Conservation (phyloP, 805 yeast genomes). For the Lachancea meyersii region DNA sequence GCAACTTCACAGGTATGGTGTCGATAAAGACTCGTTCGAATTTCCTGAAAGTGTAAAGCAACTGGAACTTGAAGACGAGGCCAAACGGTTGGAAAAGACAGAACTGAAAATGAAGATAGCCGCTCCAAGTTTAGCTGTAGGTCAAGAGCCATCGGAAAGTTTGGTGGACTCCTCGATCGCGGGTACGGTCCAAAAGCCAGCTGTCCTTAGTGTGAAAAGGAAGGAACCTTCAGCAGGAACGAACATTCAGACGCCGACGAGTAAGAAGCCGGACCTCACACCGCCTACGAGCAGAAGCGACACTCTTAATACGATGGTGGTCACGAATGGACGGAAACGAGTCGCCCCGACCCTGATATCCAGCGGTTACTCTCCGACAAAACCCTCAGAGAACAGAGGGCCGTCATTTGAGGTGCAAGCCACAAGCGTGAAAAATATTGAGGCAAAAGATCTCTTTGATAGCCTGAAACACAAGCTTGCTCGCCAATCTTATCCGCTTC, state of each 20-base stretch:
- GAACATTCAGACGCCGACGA: conserved; percentile 4
- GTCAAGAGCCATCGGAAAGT: conserved; percentile 6
- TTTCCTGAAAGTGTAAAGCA: conserved; percentile 87
- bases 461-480: conserved; percentile 32
- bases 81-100: conserved; percentile 34
- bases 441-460: conserved; percentile 1
- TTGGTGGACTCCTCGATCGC: conserved; percentile 10
- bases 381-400: not conserved
- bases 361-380: conserved; percentile 28
- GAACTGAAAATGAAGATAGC: conserved; percentile 6
- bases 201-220: conserved; percentile 4
- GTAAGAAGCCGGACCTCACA: conserved; percentile 25
- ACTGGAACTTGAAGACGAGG: conserved; percentile 61
- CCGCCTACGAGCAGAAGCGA: conserved; percentile 9
- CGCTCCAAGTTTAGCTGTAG: not conserved
- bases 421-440: not conserved
- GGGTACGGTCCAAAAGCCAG: conserved; percentile 12
- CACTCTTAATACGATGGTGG: conserved; percentile 44
- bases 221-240: conserved; percentile 1
- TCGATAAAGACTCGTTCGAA: conserved; percentile 73
- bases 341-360: conserved; percentile 67
- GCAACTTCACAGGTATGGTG: conserved; percentile 78
- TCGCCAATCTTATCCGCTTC: conserved; percentile 44
- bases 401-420: conserved; percentile 1
- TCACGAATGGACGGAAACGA: conserved; percentile 71